phyloP scores from a whole-genome alignment of 2,329 filamentous ascomycete species.

The Teratosphaeria zuluensis region DNA sequence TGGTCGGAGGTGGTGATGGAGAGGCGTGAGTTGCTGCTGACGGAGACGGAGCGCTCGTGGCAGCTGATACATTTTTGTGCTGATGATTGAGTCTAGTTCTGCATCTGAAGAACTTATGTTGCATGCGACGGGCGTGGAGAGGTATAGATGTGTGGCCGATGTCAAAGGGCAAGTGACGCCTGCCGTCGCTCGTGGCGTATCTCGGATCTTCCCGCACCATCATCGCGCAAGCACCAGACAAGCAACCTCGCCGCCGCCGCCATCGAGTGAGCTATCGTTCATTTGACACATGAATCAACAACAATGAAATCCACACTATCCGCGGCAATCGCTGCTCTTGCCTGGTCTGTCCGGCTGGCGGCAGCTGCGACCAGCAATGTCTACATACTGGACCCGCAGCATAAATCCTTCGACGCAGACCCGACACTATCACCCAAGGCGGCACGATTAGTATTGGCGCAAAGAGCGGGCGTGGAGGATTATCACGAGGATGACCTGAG shows the following conservation, averaged over 20 bases:
- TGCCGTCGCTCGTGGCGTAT: neutral
- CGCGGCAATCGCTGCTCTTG: slow-evolving; percentile 31
- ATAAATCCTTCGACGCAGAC: slow-evolving; percentile 12
- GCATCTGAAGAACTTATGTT: neutral
- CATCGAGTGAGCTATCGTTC: neutral
- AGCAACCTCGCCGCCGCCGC: neutral
- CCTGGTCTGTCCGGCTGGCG: slow-evolving; percentile 21
- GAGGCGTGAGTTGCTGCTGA: slow-evolving; percentile 10
- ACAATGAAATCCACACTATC: slow-evolving; percentile 37
- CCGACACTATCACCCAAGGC: slow-evolving; percentile 30
- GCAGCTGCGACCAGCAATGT: slow-evolving; percentile 26
- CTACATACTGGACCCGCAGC: slow-evolving; percentile 26
- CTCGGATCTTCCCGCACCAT: slow-evolving; percentile 2
- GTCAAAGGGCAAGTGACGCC: neutral
- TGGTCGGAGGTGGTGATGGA: neutral
- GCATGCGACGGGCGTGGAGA: neutral
- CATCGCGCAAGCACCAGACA: slow-evolving; percentile 2
- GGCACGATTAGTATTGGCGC: slow-evolving; percentile 42
- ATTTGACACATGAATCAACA: slow-evolving; percentile 14
- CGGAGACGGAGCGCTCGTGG: slow-evolving; percentile 20
- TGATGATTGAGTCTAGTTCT: neutral
- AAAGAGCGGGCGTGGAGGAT: slow-evolving; percentile 40
- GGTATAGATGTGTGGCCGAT: neutral
- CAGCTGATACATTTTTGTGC: slow-evolving; percentile 16
- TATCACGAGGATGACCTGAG: slow-evolving; percentile 36